phyloP scores from a whole-genome alignment of 345 rosid genomes.

The Lepidium didymum region DNA sequence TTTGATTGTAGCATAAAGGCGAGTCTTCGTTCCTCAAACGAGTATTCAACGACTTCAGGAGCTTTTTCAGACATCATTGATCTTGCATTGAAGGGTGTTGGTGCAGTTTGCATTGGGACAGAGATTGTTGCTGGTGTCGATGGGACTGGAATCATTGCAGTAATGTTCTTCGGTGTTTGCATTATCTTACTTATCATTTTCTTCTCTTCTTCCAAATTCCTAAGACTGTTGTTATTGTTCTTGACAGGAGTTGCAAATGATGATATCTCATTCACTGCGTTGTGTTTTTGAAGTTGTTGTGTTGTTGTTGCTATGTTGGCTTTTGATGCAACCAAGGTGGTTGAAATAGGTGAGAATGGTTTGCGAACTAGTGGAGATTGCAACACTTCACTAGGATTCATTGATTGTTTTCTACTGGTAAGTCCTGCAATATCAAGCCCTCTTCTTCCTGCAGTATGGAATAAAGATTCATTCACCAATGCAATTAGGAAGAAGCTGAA shows the following conservation, averaged over 20 bases:
- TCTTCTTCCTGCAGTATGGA: conserved; percentile 44
- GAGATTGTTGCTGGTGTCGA: conserved; percentile 62
- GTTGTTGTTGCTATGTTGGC: conserved; percentile 30
- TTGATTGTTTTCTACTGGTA: conserved; percentile 51
- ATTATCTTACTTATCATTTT: conserved; percentile 17
- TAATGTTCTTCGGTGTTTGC: conserved; percentile 43
- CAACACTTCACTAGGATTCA: conserved; percentile 40
- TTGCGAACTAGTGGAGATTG: conserved; percentile 69
- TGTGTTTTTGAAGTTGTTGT: background rate
- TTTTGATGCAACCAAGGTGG: conserved; percentile 43
- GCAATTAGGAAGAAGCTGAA: background rate
- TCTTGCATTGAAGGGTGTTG: conserved; percentile 34
- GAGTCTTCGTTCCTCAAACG: conserved; percentile 86
- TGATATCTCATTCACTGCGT: background rate
- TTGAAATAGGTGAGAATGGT: conserved; percentile 81
- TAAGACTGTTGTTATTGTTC: conserved; percentile 17
- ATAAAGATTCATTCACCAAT: background rate
- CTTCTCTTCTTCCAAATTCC: conserved; percentile 44
- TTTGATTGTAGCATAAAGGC: conserved; percentile 56
- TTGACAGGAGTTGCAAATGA: conserved; percentile 46
- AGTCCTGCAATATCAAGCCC: conserved; percentile 67
- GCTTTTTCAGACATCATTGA: conserved; percentile 13
- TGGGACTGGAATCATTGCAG: conserved; percentile 42
- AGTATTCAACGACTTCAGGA: conserved; percentile 53
- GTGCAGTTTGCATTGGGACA: conserved; percentile 82